Evolutionary conservation across 106 monocot species (phyloP).

Genomic region (Acanthochlamys bracteata): DNA sequence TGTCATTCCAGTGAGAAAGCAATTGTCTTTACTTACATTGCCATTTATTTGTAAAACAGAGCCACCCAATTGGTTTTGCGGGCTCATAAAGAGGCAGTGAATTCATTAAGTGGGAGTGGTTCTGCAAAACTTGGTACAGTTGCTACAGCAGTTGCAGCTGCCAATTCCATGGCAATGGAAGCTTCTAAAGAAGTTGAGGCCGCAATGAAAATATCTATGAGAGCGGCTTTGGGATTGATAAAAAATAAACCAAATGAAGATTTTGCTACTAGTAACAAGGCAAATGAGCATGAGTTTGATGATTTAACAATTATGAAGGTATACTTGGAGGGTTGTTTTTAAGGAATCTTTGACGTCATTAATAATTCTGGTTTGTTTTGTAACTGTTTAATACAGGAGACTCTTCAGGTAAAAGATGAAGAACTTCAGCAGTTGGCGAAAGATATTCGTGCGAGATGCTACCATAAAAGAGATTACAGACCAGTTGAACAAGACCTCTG

Average conservation of each 20-base stretch:
- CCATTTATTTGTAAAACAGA: constrained; percentile 28
- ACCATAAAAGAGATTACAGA: constrained; percentile 82
- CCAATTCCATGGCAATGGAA: constrained; percentile 83
- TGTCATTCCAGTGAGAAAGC: not conserved
- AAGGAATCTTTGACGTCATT: not conserved
- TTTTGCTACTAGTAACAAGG: constrained; percentile 32
- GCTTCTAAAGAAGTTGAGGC: constrained; percentile 90
- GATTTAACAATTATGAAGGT: constrained; percentile 94
- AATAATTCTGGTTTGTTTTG: no score
- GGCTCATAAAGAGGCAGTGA: constrained; percentile 96
- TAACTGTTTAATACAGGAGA: constrained; percentile 50
- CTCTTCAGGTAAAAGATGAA: constrained; percentile 90
- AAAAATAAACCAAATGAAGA: constrained; percentile 47
- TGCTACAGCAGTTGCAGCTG: constrained; percentile 86
- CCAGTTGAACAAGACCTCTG: constrained; percentile 83
- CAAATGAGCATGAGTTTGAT: constrained; percentile 60
- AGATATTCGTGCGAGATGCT: constrained; percentile 69
- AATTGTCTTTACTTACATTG: not conserved
- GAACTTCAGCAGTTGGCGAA: constrained; percentile 73
- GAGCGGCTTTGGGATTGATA: constrained; percentile 58
- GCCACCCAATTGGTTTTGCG: constrained; percentile 85
- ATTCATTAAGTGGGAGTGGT: constrained; percentile 79
- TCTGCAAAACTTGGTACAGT: constrained; percentile 81
- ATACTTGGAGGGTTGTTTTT: not conserved
- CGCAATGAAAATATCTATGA: constrained; percentile 84